Evolutionary conservation across 1,139 yeast genomes (phyloP).

Genomic region (Waltiozyma sp.): DNA sequence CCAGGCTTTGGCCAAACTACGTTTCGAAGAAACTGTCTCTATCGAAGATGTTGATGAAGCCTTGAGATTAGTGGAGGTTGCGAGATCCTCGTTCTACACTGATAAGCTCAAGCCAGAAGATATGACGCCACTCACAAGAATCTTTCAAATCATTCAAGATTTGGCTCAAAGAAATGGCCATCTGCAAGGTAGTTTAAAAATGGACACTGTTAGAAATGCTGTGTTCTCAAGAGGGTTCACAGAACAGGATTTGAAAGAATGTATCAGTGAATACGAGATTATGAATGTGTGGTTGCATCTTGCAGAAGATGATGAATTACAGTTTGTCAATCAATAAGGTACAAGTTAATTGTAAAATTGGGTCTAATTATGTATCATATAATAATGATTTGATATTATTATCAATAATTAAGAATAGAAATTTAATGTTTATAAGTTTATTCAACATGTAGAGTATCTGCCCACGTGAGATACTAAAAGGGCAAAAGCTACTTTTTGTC

Average conservation of each 20-base stretch:
- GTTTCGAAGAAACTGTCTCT: slow-evolving; percentile 65
- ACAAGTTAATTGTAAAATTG: too few species aligned
- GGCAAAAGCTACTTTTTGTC: neutral
- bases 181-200: slow-evolving; percentile 34
- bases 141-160: slow-evolving; percentile 36
- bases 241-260: slow-evolving; percentile 61
- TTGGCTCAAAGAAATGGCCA: slow-evolving; percentile 38
- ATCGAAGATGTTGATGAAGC: slow-evolving; percentile 93
- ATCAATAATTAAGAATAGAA: too few species aligned
- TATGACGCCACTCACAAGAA: slow-evolving; percentile 40
- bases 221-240: slow-evolving; percentile 80
- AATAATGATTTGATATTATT: too few species aligned
- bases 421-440: too few species aligned
- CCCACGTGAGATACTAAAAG: too few species aligned
- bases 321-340: slow-evolving; percentile 22
- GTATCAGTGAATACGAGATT: slow-evolving; percentile 63
- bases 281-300: slow-evolving; percentile 70
- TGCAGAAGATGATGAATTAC: slow-evolving; percentile 40
- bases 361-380: too few species aligned
- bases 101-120: slow-evolving; percentile 42
- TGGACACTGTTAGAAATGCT: slow-evolving; percentile 53
- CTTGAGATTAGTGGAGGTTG: slow-evolving; percentile 71
- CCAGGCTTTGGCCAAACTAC: slow-evolving; percentile 85
- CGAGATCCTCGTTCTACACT: slow-evolving; percentile 66
- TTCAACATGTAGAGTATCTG: too few species aligned